These are phyloP conservation scores for Porcisia hertigi DNA, from an alignment of 208 protist species.

Conservation along the genomic window DNA sequence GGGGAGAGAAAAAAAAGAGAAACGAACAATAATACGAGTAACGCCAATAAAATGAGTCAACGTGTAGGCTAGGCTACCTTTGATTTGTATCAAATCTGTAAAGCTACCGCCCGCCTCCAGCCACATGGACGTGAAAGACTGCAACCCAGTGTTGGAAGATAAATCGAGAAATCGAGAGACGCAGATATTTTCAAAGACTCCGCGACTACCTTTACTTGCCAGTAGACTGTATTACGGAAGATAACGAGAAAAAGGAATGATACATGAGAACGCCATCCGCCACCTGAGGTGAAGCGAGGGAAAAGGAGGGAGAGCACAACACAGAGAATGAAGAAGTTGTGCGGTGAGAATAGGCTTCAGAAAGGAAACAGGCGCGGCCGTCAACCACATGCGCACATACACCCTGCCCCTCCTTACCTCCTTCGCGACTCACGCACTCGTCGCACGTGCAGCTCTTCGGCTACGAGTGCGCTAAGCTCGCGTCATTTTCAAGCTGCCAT, in stretches of 20 bases:
- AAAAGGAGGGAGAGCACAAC: too few species aligned
- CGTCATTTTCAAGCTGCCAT: constrained; percentile 26
- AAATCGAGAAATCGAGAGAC: neutral
- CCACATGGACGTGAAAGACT: too few species aligned
- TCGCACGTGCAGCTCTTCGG: neutral
- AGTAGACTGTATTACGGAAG: neutral
- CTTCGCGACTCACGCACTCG: neutral
- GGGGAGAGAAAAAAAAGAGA: too few species aligned
- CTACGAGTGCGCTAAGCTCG: neutral
- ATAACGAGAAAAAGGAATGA: too few species aligned
- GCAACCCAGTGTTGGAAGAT: neutral
- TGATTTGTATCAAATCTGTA: too few species aligned
- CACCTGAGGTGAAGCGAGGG: neutral
- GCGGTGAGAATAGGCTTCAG: neutral
- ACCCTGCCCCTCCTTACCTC: neutral
- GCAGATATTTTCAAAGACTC: neutral
- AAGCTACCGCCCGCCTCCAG: neutral
- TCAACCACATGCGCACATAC: neutral
- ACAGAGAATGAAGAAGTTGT: neutral
- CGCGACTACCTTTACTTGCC: neutral
- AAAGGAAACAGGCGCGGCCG: neutral
- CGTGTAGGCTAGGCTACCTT: too few species aligned
- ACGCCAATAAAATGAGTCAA: too few species aligned
- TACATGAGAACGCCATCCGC: neutral
- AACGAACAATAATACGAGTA: too few species aligned